phyloP scores from a whole-genome alignment of 495 filamentous ascomycete species.

The Tuber melanosporum region DNA sequence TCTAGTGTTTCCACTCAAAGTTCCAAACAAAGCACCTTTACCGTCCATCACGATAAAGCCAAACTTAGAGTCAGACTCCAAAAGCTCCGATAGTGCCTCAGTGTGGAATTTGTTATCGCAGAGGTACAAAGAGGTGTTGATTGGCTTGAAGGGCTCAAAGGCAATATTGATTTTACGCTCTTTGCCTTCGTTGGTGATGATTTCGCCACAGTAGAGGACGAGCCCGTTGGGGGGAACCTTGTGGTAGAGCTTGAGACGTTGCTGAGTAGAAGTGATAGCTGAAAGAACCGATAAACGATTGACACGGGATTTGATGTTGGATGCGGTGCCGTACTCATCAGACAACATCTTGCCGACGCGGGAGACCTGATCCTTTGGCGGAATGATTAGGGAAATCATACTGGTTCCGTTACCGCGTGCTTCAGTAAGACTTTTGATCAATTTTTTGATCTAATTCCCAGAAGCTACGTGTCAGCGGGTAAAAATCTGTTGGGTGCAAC shows the following conservation, averaged over 20 bases:
- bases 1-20: constrained; percentile 89
- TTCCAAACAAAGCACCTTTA: constrained; percentile 94
- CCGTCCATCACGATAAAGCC: constrained; percentile 99
- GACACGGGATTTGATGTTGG: constrained; percentile 98
- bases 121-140: constrained; percentile 97
- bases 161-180: constrained; percentile 99
- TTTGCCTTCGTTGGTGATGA: constrained; percentile 96
- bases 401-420: constrained; percentile 91
- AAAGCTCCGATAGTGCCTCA: constrained; percentile 87
- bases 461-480: constrained; percentile 7
- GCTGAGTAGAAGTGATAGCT: constrained; percentile 97
- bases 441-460: constrained; percentile 74
- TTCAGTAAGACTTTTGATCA: constrained; percentile 90
- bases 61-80: constrained; percentile 97
- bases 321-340: constrained; percentile 98
- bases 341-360: constrained; percentile 98
- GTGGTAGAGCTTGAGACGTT: constrained; percentile 96
- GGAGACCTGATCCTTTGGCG: constrained; percentile 96
- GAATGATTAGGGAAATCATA: constrained; percentile 99
- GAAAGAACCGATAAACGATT: constrained; percentile 95
- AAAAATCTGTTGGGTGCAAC: neutral
- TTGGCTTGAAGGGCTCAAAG: constrained; percentile 98
- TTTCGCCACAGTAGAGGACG: constrained; percentile 99
- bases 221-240: constrained; percentile 96
- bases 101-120: constrained; percentile 99